Conservation (phyloP, 108 stramenopile genomes). For the Nitzschia palea region DNA sequence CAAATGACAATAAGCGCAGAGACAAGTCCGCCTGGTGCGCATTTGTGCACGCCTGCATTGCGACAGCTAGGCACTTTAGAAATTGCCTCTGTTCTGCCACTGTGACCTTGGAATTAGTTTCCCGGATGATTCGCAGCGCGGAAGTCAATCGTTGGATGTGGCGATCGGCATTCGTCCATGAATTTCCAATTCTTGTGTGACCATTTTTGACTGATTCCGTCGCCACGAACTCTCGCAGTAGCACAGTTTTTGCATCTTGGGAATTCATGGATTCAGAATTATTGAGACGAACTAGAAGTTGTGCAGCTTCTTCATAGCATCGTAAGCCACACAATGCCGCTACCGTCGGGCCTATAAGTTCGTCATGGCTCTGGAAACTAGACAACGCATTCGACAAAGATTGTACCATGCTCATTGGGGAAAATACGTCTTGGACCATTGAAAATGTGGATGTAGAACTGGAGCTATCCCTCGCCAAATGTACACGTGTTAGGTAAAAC, state of each 20-base stretch:
- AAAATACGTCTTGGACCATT: too few relatives aligned
- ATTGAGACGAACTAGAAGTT: slow-evolving; percentile 8
- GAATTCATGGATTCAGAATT: neutral
- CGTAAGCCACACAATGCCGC: slow-evolving; percentile 54
- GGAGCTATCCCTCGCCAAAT: neutral
- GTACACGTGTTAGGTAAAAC: slow-evolving; percentile 37
- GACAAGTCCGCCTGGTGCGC: slow-evolving; percentile 29
- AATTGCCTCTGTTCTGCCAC: neutral
- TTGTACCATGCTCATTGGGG: neutral
- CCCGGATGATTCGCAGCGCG: neutral
- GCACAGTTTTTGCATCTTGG: neutral
- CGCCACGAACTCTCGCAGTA: slow-evolving; percentile 14
- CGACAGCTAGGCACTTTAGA: slow-evolving; percentile 6
- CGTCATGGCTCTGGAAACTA: neutral
- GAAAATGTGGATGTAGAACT: neutral
- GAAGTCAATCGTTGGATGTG: slow-evolving; percentile 17
- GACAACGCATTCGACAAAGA: neutral
- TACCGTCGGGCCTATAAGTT: slow-evolving; percentile 37
- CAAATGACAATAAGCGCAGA: slow-evolving; percentile 12
- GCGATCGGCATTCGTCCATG: slow-evolving; percentile 17
- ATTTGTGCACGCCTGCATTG: slow-evolving; percentile 30
- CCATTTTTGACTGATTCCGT: slow-evolving; percentile 9
- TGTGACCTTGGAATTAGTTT: neutral
- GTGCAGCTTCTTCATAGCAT: slow-evolving; percentile 27
- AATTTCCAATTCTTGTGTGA: slow-evolving; percentile 12